Evolutionary conservation across 768 basidiomycete species (phyloP), one percentile per base, ranked within the genome.

Genomic region (Chalciporus sphaerocephalus): DNA sequence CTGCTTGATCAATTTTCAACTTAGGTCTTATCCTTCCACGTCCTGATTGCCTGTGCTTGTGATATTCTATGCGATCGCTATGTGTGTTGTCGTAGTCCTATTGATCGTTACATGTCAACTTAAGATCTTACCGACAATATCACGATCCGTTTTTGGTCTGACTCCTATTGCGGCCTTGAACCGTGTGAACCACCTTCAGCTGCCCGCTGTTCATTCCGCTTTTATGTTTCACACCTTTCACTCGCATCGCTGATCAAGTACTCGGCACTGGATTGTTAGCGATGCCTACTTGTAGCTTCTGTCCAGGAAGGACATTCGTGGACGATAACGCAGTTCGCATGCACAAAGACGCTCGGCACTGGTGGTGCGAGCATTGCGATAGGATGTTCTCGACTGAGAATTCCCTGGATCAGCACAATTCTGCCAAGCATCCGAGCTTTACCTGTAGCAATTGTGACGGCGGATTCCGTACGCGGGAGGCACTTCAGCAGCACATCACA

Each of bases 271-370:
- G 2, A 32, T 32, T n/a, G 30, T 5, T n/a, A 2, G 35, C 22
- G 10, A 64, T 66, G 62, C 25, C 46, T n/a, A 12, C 3, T 10
- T 64, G 62, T 21, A 1, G 33, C 11, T 15, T 4, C 6, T 66
- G 62, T 47, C 45, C 56, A 6, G 32, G 36, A 20, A 50, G 64
- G 21, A 28, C 2, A 12, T 64, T 66, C 34, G 24, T 15, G 4
- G 21, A 61, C 38, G 24, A 22, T 0, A 4, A 42, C 0, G 58
- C 38, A 16, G 0, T 64, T 13, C 23, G 11, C 10, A 43, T 40
- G 52, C 59, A 61, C 28, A 40, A 6, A 18, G 10, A 46, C 15
- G 6, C 41, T 20, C 28, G 4, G 15, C 41, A 39, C 40, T 37
- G 17, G 17, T 24, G 27, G 36, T 42, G 47, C 24, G n/a, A 36